Conservation (phyloP, 2,329 filamentous ascomycete genomes). For the Trichoderma semiorbis region DNA sequence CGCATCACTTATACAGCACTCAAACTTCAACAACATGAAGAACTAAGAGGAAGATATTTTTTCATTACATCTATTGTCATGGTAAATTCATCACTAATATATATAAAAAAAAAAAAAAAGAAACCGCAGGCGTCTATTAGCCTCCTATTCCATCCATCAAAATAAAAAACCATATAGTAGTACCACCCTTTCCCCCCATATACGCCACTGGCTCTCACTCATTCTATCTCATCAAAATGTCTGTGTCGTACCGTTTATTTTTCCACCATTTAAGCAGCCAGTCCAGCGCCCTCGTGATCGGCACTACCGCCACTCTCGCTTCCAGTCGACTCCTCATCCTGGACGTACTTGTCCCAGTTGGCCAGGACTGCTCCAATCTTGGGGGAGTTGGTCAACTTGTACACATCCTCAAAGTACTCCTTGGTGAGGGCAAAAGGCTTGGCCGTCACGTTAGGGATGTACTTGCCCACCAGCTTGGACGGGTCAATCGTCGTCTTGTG, state of each 20-base stretch:
- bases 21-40: not conserved
- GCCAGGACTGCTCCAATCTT: conserved; percentile 77
- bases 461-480: conserved; percentile 94
- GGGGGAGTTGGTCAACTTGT: conserved; percentile 81
- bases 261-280: conserved; percentile 36
- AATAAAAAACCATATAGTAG: not conserved
- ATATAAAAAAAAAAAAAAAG: not conserved
- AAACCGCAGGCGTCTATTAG: not conserved
- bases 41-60: not conserved
- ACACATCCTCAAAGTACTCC: conserved; percentile 99
- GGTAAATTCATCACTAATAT: not conserved
- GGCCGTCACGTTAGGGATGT: conserved; percentile 98
- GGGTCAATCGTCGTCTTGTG: conserved; percentile 99
- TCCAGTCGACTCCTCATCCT: conserved; percentile 42
- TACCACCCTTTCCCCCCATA: not conserved
- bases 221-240: not conserved
- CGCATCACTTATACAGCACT: not conserved
- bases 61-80: not conserved
- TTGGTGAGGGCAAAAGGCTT: conserved; percentile 92
- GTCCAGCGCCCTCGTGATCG: conserved; percentile 41
- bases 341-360: conserved; percentile 74
- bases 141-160: not conserved
- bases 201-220: not conserved
- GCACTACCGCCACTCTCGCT: conserved; percentile 41
- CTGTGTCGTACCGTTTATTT: not conserved